Conservation (phyloP, 257 asterid species). For the Nicotiana tabacum region DNA sequence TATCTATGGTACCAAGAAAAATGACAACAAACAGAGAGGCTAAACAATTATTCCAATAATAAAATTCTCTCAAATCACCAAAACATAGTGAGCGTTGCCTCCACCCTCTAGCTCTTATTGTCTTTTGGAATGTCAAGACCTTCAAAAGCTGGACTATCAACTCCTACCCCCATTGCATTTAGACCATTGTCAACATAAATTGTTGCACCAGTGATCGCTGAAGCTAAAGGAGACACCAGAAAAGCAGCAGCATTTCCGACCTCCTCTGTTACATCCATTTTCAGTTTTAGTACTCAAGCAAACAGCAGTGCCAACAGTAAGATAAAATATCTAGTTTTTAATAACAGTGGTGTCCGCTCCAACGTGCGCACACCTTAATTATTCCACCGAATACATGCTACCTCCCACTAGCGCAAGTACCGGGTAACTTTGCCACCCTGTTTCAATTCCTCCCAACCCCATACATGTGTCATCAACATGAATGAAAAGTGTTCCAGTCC, state of each 20-base stretch:
- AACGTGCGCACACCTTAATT: too few relatives aligned
- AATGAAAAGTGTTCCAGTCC: not conserved
- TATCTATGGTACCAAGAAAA: slow-evolving; percentile 4
- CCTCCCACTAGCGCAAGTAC: too few relatives aligned
- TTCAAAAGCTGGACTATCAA: slow-evolving; percentile 62
- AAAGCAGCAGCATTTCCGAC: slow-evolving; percentile 81
- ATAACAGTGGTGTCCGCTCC: too few relatives aligned
- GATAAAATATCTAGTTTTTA: not conserved
- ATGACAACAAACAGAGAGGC: not conserved
- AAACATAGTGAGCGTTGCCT: not conserved
- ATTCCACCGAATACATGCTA: too few relatives aligned
- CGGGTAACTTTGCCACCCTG: not conserved
- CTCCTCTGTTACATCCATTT: slow-evolving; percentile 50
- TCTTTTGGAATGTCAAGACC: slow-evolving; percentile 59
- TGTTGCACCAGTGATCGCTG: slow-evolving; percentile 76
- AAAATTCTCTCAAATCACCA: slow-evolving; percentile 7
- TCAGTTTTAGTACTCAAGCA: slow-evolving; percentile 8
- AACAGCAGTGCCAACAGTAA: not conserved
- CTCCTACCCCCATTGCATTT: slow-evolving; percentile 78
- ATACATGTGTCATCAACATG: not conserved
- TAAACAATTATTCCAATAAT: slow-evolving; percentile 22
- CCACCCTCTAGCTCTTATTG: slow-evolving; percentile 29
- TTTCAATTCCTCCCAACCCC: not conserved
- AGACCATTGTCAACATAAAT: slow-evolving; percentile 73
- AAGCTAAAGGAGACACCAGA: slow-evolving; percentile 66